Conservation (phyloP, 164 flowering plant genomes). For the Vitis riparia region DNA sequence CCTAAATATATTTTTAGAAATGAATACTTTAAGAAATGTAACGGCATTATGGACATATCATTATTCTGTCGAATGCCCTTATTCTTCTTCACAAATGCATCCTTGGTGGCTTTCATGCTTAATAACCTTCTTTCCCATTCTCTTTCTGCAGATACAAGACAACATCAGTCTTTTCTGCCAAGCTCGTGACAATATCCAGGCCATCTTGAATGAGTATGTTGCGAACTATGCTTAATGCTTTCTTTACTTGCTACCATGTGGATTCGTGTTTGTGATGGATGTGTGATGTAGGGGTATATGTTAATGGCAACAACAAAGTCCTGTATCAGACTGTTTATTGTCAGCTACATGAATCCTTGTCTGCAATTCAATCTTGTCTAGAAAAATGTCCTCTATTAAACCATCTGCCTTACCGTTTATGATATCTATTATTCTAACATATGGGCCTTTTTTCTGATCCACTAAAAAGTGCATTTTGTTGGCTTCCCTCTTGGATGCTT, state of each 20-base stretch:
- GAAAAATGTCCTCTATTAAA: no score
- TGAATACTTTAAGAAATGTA: background rate
- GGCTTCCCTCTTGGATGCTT: no score
- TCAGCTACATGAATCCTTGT: no score
- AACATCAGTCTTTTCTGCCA: conserved; percentile 74
- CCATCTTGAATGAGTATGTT: conserved; percentile 67
- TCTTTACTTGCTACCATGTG: background rate
- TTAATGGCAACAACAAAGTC: background rate
- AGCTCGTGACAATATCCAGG: conserved; percentile 67
- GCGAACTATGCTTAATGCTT: background rate
- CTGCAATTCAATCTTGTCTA: no score
- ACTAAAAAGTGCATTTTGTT: no score
- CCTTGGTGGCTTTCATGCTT: background rate
- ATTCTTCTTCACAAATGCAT: background rate
- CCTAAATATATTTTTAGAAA: background rate
- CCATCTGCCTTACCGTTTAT: no score
- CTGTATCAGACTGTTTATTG: no score
- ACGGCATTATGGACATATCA: background rate
- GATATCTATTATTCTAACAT: no score
- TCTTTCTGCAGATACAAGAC: conserved; percentile 58
- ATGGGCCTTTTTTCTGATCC: no score
- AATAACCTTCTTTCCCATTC: background rate
- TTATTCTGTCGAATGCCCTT: background rate
- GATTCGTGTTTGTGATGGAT: background rate
- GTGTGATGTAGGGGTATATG: no score